These are phyloP conservation scores for Gracilariopsis chorda DNA, from an alignment of 23 red algal species.

Conservation along the genomic window DNA sequence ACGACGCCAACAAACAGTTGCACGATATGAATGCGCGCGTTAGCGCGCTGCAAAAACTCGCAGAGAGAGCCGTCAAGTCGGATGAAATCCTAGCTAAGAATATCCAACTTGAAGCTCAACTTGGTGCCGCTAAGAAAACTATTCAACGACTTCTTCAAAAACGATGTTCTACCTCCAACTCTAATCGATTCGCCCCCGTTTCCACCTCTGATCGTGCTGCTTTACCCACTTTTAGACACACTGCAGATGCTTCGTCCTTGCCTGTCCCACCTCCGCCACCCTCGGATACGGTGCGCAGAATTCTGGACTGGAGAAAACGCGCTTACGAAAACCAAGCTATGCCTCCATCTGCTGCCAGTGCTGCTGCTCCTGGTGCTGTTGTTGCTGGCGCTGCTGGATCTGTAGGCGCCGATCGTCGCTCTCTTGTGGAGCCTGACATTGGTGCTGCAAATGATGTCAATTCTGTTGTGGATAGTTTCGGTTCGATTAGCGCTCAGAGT, in stretches of 20 bases:
- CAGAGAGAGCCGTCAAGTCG: neutral
- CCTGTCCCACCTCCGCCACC: too few species aligned
- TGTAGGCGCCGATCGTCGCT: neutral
- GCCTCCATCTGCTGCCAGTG: neutral
- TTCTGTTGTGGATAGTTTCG: conserved; percentile 3
- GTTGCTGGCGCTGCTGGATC: neutral
- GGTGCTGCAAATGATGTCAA: neutral
- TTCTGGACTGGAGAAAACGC: conserved; percentile 44
- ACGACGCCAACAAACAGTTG: conserved; percentile 17
- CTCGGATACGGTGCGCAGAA: conserved; percentile 9
- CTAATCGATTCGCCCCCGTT: neutral
- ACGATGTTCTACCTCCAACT: neutral
- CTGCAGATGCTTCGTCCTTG: neutral
- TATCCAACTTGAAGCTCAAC: neutral
- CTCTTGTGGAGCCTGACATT: too few species aligned
- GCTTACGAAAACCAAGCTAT: neutral
- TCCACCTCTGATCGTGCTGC: neutral
- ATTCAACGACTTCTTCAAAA: conserved; percentile 39
- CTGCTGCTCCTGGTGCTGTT: neutral
- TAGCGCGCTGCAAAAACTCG: neutral
- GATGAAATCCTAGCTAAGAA: conserved; percentile 22
- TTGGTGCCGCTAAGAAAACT: conserved; percentile 45
- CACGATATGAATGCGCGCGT: conserved; percentile 11
- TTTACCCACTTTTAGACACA: neutral
- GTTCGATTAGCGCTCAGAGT: conserved; percentile 42